Conservation (phyloP, 2,329 filamentous ascomycete species). For the Xylariaceae sp. region DNA sequence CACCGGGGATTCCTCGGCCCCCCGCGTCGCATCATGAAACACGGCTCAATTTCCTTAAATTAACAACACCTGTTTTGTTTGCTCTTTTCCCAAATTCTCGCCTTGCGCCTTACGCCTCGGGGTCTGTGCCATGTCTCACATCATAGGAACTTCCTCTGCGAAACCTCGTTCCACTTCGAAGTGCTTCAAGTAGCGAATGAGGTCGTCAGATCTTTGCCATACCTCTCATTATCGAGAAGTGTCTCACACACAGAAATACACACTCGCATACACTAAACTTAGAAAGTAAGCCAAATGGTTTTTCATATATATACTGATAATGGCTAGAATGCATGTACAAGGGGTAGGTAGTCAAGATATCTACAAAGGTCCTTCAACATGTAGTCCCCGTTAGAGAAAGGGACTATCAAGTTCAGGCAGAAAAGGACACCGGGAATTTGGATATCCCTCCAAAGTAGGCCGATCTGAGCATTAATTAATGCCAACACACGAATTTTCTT, state of each 20-base stretch:
- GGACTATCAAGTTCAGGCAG: not conserved
- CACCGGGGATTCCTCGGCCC: conserved; percentile 3
- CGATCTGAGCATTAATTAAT: conserved; percentile 10
- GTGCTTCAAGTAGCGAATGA: no score
- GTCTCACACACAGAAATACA: not conserved
- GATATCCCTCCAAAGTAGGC: not conserved
- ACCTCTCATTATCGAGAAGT: not conserved
- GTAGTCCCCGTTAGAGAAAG: no score
- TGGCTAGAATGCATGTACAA: conserved; percentile 13
- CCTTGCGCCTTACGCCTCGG: no score
- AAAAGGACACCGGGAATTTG: no score
- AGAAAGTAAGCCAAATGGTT: no score
- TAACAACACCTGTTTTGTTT: not conserved
- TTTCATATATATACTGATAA: conserved; percentile 9
- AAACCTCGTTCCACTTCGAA: no score
- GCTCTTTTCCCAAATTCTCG: no score
- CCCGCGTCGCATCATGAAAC: conserved; percentile 8
- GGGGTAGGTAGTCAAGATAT: conserved; percentile 20
- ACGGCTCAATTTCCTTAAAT: not conserved
- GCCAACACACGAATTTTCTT: no score
- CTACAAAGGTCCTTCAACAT: conserved; percentile 19
- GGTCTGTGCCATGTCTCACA: no score
- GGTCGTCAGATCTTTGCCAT: no score
- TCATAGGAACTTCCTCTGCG: no score
- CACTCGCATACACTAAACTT: no score